These are phyloP conservation scores for Cadophora luteo-olivacea DNA, from an alignment of 2,329 filamentous ascomycete species.

Conservation along the genomic window DNA sequence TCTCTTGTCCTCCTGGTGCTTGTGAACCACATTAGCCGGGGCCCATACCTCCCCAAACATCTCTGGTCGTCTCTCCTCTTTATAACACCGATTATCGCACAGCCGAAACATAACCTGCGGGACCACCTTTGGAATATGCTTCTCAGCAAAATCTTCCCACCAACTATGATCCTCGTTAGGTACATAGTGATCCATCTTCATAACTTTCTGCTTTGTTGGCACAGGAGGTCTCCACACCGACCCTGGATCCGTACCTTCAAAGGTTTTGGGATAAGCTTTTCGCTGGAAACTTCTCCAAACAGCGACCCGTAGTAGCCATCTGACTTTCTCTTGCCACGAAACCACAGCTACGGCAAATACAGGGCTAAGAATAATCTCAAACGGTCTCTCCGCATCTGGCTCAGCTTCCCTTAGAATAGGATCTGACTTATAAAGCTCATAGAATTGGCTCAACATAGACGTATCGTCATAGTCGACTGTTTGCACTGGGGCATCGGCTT, in stretches of 20 bases:
- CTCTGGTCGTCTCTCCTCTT: not conserved
- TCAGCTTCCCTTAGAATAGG: not conserved
- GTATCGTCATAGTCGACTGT: not conserved
- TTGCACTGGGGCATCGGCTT: not conserved
- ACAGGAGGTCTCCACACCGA: constrained; percentile 1
- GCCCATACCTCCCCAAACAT: not conserved
- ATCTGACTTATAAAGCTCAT: not conserved
- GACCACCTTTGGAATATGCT: not conserved
- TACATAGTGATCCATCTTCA: not conserved
- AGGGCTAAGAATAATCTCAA: not conserved
- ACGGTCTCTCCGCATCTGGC: not conserved
- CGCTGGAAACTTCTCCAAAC: not conserved
- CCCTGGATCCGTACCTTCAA: not conserved
- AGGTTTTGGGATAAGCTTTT: not conserved
- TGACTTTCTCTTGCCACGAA: not conserved
- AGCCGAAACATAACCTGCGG: constrained; percentile 3
- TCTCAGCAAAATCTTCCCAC: not conserved
- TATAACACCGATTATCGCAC: not conserved
- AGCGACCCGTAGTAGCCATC: not conserved
- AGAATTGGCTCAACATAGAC: not conserved
- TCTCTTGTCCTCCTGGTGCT: too few species aligned
- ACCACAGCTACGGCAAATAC: not conserved
- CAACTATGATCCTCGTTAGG: not conserved
- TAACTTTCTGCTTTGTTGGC: not conserved
- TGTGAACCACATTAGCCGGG: too few species aligned